Conservation (phyloP, 140 eudicot species). For the Ambrosia hybrid region DNA sequence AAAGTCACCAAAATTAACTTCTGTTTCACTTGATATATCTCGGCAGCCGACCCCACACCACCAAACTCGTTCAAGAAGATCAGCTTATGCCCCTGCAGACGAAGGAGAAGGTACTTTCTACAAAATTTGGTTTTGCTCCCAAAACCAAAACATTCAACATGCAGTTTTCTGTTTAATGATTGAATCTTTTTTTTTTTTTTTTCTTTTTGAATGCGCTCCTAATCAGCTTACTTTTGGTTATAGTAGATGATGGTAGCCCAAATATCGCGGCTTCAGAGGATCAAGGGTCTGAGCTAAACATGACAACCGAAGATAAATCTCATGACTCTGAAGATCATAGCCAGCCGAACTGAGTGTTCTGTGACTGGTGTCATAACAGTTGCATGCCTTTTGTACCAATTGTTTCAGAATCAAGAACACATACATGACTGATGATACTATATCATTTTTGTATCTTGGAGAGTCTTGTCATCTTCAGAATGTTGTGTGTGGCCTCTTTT, state of each 20-base stretch:
- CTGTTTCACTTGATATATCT: slow-evolving; percentile 18
- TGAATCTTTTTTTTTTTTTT: neutral
- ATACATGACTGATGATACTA: slow-evolving; percentile 34
- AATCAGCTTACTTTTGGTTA: neutral
- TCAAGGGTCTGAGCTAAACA: slow-evolving; percentile 34
- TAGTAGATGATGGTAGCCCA: slow-evolving; percentile 33
- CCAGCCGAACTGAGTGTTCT: slow-evolving; percentile 23
- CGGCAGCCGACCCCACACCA: slow-evolving; percentile 83
- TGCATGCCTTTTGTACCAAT: slow-evolving; percentile 34
- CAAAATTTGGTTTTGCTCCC: neutral
- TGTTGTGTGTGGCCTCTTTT: slow-evolving; percentile 24
- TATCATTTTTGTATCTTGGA: slow-evolving; percentile 18
- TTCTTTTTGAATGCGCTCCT: neutral
- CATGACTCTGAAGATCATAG: slow-evolving; percentile 36
- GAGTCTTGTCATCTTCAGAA: slow-evolving; percentile 22
- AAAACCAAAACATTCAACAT: neutral
- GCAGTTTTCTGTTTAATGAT: neutral
- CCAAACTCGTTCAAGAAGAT: slow-evolving; percentile 65
- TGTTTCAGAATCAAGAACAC: slow-evolving; percentile 34
- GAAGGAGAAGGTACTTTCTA: slow-evolving; percentile 59
- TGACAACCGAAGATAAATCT: slow-evolving; percentile 20
- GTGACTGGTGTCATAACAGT: slow-evolving; percentile 22
- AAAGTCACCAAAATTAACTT: neutral
- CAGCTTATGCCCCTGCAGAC: slow-evolving; percentile 62
- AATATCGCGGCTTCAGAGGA: slow-evolving; percentile 35